phyloP scores from a whole-genome alignment of 2,329 filamentous ascomycete species.

The Plectosphaerella sp. region DNA sequence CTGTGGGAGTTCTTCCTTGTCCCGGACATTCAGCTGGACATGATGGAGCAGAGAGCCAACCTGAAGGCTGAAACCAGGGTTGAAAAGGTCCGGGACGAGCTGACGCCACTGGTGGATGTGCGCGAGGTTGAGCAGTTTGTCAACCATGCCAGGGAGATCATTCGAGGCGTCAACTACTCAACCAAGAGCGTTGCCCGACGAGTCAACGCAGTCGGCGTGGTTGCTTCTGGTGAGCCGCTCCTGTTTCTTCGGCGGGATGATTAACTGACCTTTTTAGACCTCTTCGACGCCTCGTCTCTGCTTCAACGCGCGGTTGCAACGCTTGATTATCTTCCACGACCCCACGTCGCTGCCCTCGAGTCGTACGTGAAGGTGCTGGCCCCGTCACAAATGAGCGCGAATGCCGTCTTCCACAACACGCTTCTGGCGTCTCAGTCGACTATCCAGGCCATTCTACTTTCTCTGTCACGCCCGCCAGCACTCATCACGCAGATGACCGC shows the following conservation, averaged over 20 bases:
- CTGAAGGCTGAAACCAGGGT: constrained; percentile 79
- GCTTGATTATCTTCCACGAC: constrained; percentile 62
- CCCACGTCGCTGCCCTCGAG: constrained; percentile 67
- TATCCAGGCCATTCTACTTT: constrained; percentile 73
- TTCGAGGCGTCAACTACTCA: constrained; percentile 77
- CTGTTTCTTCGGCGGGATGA: background rate
- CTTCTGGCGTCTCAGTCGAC: constrained; percentile 80
- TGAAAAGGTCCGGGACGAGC: constrained; percentile 86
- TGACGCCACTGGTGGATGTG: constrained; percentile 76
- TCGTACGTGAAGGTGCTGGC: constrained; percentile 63
- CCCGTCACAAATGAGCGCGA: constrained; percentile 69
- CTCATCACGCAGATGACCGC: constrained; percentile 74
- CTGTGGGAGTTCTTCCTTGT: constrained; percentile 99
- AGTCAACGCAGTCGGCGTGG: constrained; percentile 68
- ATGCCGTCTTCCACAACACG: constrained; percentile 67
- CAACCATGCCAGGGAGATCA: constrained; percentile 83
- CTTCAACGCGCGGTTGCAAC: constrained; percentile 48
- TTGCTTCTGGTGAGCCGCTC: constrained; percentile 47
- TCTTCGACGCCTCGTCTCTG: constrained; percentile 60
- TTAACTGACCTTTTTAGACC: constrained; percentile 40
- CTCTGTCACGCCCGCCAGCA: constrained; percentile 73
- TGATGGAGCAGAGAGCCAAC: constrained; percentile 83
- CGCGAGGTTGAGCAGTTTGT: constrained; percentile 91
- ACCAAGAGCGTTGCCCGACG: constrained; percentile 79
- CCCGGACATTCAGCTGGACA: constrained; percentile 83